A percentile compares a stretch with the other conserved stretches of the same genome.
Evolutionary conservation across 371 early-diverging fungal species (phyloP).

Genomic region (Encephalitozoon romaleae): DNA sequence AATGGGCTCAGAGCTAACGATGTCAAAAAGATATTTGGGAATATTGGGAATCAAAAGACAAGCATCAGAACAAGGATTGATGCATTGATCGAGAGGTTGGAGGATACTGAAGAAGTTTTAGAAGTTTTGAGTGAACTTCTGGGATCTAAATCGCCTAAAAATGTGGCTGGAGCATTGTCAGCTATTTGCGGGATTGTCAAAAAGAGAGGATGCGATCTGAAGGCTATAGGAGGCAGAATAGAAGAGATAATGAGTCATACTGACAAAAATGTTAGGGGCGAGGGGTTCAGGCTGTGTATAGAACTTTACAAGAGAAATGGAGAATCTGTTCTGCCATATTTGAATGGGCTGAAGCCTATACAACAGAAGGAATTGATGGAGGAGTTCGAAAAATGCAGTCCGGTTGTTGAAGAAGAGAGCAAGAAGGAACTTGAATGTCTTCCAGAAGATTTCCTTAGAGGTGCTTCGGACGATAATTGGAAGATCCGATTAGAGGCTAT

Average conservation of each 20-base stretch:
- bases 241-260: slow-evolving; percentile 4
- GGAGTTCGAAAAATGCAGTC: neutral
- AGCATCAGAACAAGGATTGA: slow-evolving; percentile 22
- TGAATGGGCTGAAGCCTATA: slow-evolving; percentile 43
- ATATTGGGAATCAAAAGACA: slow-evolving; percentile 34
- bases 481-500: slow-evolving; percentile 27
- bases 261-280: slow-evolving; percentile 24
- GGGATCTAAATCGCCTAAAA: slow-evolving; percentile 19
- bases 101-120: neutral
- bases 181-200: neutral
- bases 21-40: slow-evolving; percentile 26
- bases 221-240: neutral
- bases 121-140: neutral
- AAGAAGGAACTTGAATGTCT: neutral
- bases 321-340: slow-evolving; percentile 20
- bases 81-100: slow-evolving; percentile 3
- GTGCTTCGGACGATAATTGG: slow-evolving; percentile 20
- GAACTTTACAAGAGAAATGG: slow-evolving; percentile 32
- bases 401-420: neutral
- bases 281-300: slow-evolving; percentile 12
- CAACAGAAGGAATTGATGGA: slow-evolving; percentile 44
- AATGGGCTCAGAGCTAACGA: neutral
- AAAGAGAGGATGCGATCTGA: neutral
- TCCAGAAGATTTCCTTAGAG: neutral
- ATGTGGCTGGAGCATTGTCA: neutral